Percentiles rank a stretch among this genome's conserved stretches.
Conservation (phyloP, 2,329 filamentous ascomycete species). For the Monilinia aucupariae region DNA sequence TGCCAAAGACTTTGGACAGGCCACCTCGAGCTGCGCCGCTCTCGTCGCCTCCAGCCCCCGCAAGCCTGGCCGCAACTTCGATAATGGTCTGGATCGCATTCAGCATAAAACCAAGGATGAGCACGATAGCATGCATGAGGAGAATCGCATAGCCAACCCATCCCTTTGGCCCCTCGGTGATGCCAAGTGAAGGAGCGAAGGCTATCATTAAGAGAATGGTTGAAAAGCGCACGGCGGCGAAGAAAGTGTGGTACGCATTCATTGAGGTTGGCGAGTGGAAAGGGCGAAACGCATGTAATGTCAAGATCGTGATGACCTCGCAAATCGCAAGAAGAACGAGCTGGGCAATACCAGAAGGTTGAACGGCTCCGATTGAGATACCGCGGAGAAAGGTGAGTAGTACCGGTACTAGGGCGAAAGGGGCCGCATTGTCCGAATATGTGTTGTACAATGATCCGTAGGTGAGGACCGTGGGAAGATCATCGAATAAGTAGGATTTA, state of each 20-base stretch:
- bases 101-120: conserved; percentile 88
- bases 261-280: conserved; percentile 91
- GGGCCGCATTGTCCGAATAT: conserved; percentile 86
- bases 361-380: conserved; percentile 85
- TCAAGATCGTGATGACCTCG: conserved; percentile 84
- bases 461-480: conserved; percentile 78
- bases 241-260: conserved; percentile 91
- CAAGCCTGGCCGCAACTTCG: conserved; percentile 76
- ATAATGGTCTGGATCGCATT: conserved; percentile 87
- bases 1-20: conserved; percentile 83
- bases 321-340: conserved; percentile 88
- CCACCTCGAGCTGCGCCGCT: conserved; percentile 71
- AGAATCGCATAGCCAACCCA: conserved; percentile 96
- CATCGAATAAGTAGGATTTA: conserved; percentile 84
- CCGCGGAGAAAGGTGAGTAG: conserved; percentile 80
- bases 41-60: conserved; percentile 76
- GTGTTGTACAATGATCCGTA: conserved; percentile 97
- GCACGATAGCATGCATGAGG: conserved; percentile 73
- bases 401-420: conserved; percentile 83
- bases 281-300: conserved; percentile 81
- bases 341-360: conserved; percentile 88
- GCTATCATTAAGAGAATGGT: conserved; percentile 72
- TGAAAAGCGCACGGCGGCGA: conserved; percentile 70
- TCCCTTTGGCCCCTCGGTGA: conserved; percentile 73
- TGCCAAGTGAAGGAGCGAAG: conserved; percentile 77